phyloP scores from a whole-genome alignment of 2,329 filamentous ascomycete genomes.

The Harringtonia lauricola region DNA sequence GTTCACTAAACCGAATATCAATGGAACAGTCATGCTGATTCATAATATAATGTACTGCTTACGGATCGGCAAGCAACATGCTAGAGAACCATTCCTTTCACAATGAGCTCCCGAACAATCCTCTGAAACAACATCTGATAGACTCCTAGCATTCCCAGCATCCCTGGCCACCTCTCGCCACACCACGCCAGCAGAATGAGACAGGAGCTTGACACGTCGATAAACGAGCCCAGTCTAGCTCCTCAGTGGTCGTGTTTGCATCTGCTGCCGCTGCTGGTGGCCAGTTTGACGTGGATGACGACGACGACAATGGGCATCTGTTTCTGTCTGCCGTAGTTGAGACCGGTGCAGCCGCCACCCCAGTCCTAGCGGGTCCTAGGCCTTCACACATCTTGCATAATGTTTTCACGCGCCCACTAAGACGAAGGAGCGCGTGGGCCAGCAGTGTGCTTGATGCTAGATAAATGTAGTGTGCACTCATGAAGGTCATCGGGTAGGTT shows the following conservation, averaged over 20 bases:
- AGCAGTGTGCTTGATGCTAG: constrained; percentile 19
- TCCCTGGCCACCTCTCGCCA: constrained; percentile 10
- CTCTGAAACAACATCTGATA: constrained; percentile 8
- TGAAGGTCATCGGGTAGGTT: constrained; percentile 19
- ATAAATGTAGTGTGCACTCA: constrained; percentile 20
- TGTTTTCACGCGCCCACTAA: constrained; percentile 15
- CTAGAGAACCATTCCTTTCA: not conserved
- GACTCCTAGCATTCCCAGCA: constrained; percentile 9
- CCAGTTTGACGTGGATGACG: not conserved
- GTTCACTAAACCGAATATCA: too few species aligned
- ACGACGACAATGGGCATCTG: too few species aligned
- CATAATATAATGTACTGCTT: too few species aligned
- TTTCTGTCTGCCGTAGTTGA: too few species aligned
- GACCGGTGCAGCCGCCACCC: not conserved
- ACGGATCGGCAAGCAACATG: too few species aligned
- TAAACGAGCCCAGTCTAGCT: constrained; percentile 10
- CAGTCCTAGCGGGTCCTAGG: not conserved
- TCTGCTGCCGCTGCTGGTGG: not conserved
- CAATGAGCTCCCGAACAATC: constrained; percentile 5
- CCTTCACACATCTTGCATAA: constrained; percentile 11
- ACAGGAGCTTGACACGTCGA: constrained; percentile 9
- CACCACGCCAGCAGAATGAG: constrained; percentile 10
- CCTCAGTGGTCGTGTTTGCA: not conserved
- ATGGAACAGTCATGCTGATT: too few species aligned
- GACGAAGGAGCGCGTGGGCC: constrained; percentile 17